Evolutionary conservation across 2,329 filamentous ascomycete genomes (phyloP), one percentile per base, ranked within the genome.

Genomic region (Aspergillus costaricaensis): DNA sequence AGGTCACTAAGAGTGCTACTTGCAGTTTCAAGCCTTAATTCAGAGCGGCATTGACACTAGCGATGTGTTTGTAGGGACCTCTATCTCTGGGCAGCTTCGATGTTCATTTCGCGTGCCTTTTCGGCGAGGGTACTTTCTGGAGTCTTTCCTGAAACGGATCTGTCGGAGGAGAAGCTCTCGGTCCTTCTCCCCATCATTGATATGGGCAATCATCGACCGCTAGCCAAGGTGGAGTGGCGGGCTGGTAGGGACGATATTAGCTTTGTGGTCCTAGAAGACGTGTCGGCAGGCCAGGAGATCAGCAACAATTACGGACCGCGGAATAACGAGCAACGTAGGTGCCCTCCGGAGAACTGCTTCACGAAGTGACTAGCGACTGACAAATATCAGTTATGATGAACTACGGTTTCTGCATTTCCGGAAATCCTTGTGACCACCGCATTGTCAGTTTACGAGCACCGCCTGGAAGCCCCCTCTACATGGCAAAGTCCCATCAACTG

Each of bases 291-390:
- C 0, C 73, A 85, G 30, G 80, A 84, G 64, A 75, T 84, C 23
- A 88, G 82, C 68, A 91, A 91, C 77, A 91, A 91, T 72, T 92
- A 92, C 69, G 89, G 89, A 30, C 76, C 80, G n/a, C 90, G 91
- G 74, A 90, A 88, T 6, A 92, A 92, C 68, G 88, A 88, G 60
- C 88, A 91, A 76, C 77, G 80, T 77, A 62, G 50, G 76, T 63
- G 27, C 43, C 14, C 9, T 6, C 36, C 50, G 9, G 10, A 10
- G 8, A 15, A 12, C 27, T 23, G 32, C 14, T 48, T 36, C 49
- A 23, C 4, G 17, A 10, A n/a, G 12, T 53, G 4, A 15, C 49
- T 53, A 6, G 17, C 47, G 2, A 49, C 32, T 65, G 47, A 59
- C 38, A n/a, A 3, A 50, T 7, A 32, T 6, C 47, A 79, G 76